These are phyloP conservation scores for Beauveria medogensis DNA, from an alignment of 2,329 filamentous ascomycete genomes.

Conservation along the genomic window DNA sequence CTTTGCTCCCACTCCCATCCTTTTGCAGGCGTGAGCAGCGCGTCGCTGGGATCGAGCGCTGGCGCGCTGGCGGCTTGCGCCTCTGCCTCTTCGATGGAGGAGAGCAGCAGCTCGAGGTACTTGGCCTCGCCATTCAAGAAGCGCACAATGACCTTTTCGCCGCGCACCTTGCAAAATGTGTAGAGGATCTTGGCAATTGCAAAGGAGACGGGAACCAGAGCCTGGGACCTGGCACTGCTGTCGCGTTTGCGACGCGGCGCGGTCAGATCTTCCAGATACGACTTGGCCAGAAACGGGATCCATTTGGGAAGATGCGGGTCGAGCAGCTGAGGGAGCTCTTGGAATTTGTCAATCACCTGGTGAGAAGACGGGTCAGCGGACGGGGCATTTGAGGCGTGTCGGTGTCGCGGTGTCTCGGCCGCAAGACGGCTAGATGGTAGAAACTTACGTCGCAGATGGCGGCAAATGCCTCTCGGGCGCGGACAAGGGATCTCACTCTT, in stretches of 20 bases:
- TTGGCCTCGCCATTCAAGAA: constrained; percentile 87
- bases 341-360: constrained; percentile 72
- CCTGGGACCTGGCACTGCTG: constrained; percentile 25
- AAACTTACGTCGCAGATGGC: constrained; percentile 37
- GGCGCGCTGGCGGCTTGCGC: constrained; percentile 11
- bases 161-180: constrained; percentile 86
- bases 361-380: constrained; percentile 17
- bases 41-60: constrained; percentile 5
- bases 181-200: constrained; percentile 79
- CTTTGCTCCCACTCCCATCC: constrained; percentile 75
- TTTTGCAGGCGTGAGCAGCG: constrained; percentile 11
- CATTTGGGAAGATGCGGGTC: constrained; percentile 74
- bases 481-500: constrained; percentile 40
- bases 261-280: constrained; percentile 62
- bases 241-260: constrained; percentile 22
- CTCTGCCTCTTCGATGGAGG: constrained; percentile 59
- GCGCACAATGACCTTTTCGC: constrained; percentile 83
- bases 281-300: constrained; percentile 65
- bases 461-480: constrained; percentile 39
- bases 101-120: constrained; percentile 72
- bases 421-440: constrained; percentile 3
- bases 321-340: constrained; percentile 89
- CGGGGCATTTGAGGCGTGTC: background rate
- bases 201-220: constrained; percentile 50
- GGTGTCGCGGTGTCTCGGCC: background rate